phyloP scores from a whole-genome alignment of 2,329 filamentous ascomycete genomes.

The Apiospora kogelbergensis region DNA sequence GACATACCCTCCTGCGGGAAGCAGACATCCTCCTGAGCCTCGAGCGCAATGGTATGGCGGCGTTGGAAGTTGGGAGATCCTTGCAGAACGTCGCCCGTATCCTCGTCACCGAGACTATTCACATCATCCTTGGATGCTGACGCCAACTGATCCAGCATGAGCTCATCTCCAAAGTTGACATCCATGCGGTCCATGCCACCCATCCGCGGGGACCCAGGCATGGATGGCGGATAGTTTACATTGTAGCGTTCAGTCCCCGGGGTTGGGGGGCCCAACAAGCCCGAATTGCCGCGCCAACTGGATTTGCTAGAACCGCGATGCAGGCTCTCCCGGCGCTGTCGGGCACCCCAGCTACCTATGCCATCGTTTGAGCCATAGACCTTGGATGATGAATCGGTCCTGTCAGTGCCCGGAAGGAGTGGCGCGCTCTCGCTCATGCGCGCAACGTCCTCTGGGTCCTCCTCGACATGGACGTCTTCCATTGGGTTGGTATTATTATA shows the following conservation, averaged over 20 bases:
- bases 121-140: conserved; percentile 8
- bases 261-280: conserved; percentile 23
- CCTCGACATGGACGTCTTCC: conserved; percentile 36
- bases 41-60: conserved; percentile 59
- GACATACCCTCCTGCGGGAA: conserved; percentile 80
- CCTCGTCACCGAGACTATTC: conserved; percentile 21
- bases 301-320: conserved; percentile 52
- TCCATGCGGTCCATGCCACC: conserved; percentile 49
- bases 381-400: conserved; percentile 29
- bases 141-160: conserved; percentile 56
- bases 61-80: conserved; percentile 38
- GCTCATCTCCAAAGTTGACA: conserved; percentile 65
- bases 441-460: conserved; percentile 48
- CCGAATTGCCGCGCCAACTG: conserved; percentile 37
- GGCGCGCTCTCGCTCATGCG: conserved; percentile 52
- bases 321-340: conserved; percentile 30
- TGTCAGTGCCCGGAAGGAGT: conserved; percentile 44
- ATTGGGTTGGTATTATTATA: not conserved
- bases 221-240: conserved; percentile 68
- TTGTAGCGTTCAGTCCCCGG: conserved; percentile 51
- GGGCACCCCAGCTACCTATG: not conserved
- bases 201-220: conserved; percentile 61
- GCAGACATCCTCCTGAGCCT: conserved; percentile 86
- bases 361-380: conserved; percentile 46
- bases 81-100: conserved; percentile 29